Base-by-base conservation (phyloP, 192 early-diverging fungal species). In the Lobulomyces angularis region DNA sequence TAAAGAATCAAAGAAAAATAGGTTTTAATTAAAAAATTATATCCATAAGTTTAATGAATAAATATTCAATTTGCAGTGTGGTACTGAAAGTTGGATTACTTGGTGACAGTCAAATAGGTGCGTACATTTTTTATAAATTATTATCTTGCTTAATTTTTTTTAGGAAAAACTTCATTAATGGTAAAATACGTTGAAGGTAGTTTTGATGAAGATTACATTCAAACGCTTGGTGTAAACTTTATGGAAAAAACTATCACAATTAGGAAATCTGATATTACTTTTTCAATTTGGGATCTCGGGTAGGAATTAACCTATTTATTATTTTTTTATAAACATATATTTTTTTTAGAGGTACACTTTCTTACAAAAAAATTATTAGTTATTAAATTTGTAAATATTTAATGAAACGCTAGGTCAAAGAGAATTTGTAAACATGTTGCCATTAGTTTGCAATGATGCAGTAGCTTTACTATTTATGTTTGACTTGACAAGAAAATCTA, bases 241-340 rank as follows among this genome's bases (percentile, higher is more conserved):
- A 84, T 92, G 83, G 91, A 96, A 58, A 96, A 96, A 61, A 91
- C 89, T 0, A 80, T 96, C 22, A 69, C 78, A 8, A 79, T 96
- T 41, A 70, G 79, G 40, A 86, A 88, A 45, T 88, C 85, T 5
- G 84, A 85, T 45, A 85, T 96, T 43, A 93, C 88, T 12, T 96
- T 96, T 56, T 90, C 84, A 51, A 90, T 96, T 58, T 96, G 91
- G 91, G 91, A 96, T 62, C 63, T 96, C 41, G 91, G 91, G 53
- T 88, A 83, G 84, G 57, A 51, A 54, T 26, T 41, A 27, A 3
- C 51, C 20, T 21, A 16, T 50, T 25, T 3, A 37, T 27, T 53
- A 17, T 22, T 1, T 50, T 20, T 45, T 57, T 8, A 0, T 11
- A 30, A 16, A 16, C 29, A 0, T 26, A 55, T 20, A 2, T 34